Conservation (phyloP, 1,284 basidiomycete genomes). For the Melampsora americana region DNA sequence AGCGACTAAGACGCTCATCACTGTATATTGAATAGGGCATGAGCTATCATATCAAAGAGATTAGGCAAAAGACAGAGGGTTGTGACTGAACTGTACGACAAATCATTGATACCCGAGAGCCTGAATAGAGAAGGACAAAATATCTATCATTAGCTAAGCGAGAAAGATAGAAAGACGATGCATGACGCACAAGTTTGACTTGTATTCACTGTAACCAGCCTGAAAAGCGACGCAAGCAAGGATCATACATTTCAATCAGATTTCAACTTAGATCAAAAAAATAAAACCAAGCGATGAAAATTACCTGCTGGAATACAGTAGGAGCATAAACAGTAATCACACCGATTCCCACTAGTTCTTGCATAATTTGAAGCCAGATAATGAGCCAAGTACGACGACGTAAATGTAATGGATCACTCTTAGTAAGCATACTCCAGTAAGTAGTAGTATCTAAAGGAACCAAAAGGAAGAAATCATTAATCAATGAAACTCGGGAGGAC, state of each 20-base stretch:
- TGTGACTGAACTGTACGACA: conserved; percentile 48
- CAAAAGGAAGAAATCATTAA: background rate
- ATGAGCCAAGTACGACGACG: conserved; percentile 46
- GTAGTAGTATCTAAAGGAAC: conserved; percentile 39
- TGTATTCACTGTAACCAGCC: conserved; percentile 52
- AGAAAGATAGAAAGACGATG: background rate
- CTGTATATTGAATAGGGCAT: background rate
- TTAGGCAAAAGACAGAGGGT: background rate
- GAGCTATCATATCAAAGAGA: background rate
- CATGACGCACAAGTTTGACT: conserved; percentile 48
- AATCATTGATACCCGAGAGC: conserved; percentile 51
- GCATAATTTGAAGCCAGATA: conserved; percentile 52
- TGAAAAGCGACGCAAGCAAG: background rate
- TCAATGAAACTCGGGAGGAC: background rate
- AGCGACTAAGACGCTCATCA: conserved; percentile 47
- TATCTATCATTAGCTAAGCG: background rate
- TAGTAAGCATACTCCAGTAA: conserved; percentile 49
- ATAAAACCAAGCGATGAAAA: background rate
- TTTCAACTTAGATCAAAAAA: background rate
- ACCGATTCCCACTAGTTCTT: conserved; percentile 52
- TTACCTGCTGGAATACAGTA: conserved; percentile 45
- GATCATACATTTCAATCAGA: background rate
- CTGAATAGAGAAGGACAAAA: background rate
- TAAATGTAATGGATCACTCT: conserved; percentile 46
- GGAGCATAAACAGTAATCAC: conserved; percentile 48